phyloP scores from a whole-genome alignment of 805 yeast genomes.

The Kodamaea hsintzibuensis region DNA sequence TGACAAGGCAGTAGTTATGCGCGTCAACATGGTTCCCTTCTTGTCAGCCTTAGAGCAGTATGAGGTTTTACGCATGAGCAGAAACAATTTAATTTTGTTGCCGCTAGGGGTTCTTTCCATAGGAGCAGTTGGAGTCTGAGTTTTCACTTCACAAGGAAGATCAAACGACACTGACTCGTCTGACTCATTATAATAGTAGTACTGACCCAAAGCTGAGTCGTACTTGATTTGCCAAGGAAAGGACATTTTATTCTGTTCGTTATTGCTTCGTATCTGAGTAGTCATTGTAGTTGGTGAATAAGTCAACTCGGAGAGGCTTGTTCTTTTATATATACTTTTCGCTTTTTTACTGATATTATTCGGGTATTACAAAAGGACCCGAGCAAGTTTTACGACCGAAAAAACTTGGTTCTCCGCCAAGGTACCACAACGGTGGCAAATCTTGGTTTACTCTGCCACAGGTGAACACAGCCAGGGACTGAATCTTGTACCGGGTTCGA shows the following conservation, averaged over 20 bases:
- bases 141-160: constrained; percentile 16
- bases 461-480: no score
- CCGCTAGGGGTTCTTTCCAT: neutral
- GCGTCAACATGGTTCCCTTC: constrained; percentile 5
- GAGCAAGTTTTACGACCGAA: no score
- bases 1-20: neutral
- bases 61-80: constrained; percentile 2
- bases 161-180: constrained; percentile 15
- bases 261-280: neutral
- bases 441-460: no score
- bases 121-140: neutral
- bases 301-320: neutral
- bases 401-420: no score
- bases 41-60: neutral
- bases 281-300: neutral
- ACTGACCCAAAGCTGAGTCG: constrained; percentile 15
- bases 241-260: neutral
- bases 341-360: neutral
- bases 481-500: no score
- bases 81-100: constrained; percentile 1
- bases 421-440: no score
- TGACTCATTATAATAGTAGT: constrained; percentile 15
- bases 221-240: constrained; percentile 13
- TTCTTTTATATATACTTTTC: neutral
- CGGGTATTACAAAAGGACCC: neutral